Evolutionary conservation across 768 basidiomycete species (phyloP).

Genomic region (Lyophyllum semitale): DNA sequence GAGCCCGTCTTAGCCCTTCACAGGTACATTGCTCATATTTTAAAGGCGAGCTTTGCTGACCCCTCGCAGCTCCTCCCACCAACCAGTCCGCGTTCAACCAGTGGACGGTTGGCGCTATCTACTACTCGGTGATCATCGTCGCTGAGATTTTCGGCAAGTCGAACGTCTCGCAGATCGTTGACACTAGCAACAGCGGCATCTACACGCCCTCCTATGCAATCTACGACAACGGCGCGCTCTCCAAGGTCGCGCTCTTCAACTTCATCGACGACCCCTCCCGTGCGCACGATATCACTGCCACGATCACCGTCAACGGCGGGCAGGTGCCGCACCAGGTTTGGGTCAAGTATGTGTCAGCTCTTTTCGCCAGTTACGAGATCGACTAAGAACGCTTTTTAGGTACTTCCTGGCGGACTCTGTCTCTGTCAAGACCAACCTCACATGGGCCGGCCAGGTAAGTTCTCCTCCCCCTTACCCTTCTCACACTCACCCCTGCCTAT

Average conservation of each 20-base stretch:
- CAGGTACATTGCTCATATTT: constrained; percentile 39
- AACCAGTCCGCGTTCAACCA: constrained; percentile 58
- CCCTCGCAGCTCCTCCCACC: constrained; percentile 40
- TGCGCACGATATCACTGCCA: constrained; percentile 51
- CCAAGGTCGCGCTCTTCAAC: constrained; percentile 71
- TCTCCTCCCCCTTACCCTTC: constrained; percentile 9
- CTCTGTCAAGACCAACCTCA: constrained; percentile 63
- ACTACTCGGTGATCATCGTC: constrained; percentile 71
- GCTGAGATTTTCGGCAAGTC: constrained; percentile 72
- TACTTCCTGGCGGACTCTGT: constrained; percentile 61
- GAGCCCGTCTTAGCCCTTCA: constrained; percentile 53
- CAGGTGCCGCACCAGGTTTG: constrained; percentile 48
- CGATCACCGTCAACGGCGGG: constrained; percentile 47
- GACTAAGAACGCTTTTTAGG: constrained; percentile 26
- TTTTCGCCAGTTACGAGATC: background rate
- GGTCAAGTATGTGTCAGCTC: constrained; percentile 45
- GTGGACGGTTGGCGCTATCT: constrained; percentile 76
- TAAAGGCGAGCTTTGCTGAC: background rate
- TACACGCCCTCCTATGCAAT: constrained; percentile 72
- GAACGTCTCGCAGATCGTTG: constrained; percentile 65
- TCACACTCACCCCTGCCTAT: background rate
- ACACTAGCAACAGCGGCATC: constrained; percentile 54
- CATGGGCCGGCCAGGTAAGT: constrained; percentile 74
- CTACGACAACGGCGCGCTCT: constrained; percentile 68
- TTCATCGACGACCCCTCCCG: constrained; percentile 65